Evolutionary conservation across 2,329 filamentous ascomycete species (phyloP), one percentile per base, ranked within the genome.

Genomic region (Paraphoma sp.): DNA sequence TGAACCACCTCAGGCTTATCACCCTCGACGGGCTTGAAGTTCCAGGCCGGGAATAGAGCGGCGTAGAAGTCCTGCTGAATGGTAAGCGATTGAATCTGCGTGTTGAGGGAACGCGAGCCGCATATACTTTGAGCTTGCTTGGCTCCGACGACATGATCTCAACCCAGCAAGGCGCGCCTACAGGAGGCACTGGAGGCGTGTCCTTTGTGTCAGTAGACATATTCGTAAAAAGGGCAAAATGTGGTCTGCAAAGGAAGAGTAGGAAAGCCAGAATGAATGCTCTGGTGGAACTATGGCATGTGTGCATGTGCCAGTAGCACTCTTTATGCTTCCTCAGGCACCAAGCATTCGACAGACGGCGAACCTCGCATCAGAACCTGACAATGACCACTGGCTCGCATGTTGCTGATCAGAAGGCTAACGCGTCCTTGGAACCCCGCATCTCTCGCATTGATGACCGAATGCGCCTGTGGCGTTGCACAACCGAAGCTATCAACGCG

Each of bases 161-260:
- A 38, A 68, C 60, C 63, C 63, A 66, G 51, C 63, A 68, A 14
- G 58, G 63, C 31, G 57, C 40, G 8, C 65, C 63, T 3, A 56
- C 48, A 5, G 55, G 58, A 7, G 63, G 56, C 14, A 46, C 40
- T 5, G 53, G 50, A 10, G 18, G 29, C 12, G 18, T 33, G 4
- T 33, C 30, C 43, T 56, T 30, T n/a, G 17, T n/a, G n/a, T 57
- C 54, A 12, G 56, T 56, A 6, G 62, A 48, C 60, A 65, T 61
- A 18, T 46, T 46, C n/a, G 43, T 9, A 29, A 45, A 5, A 8
- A 11, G 28, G 9, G 17, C 9, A 6, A 30, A 31, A 16, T 14
- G 16, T 8, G n/a, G 44, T 46, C n/a, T 16, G 28, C 11, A n/a
- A 31, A 30, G 9, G 44, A 46, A 30, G 12, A 9, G 23, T 11